Percentiles rank a stretch among this genome's conserved stretches.
Conservation (phyloP, 75 land plant genomes). For the Picea sitchensis region DNA sequence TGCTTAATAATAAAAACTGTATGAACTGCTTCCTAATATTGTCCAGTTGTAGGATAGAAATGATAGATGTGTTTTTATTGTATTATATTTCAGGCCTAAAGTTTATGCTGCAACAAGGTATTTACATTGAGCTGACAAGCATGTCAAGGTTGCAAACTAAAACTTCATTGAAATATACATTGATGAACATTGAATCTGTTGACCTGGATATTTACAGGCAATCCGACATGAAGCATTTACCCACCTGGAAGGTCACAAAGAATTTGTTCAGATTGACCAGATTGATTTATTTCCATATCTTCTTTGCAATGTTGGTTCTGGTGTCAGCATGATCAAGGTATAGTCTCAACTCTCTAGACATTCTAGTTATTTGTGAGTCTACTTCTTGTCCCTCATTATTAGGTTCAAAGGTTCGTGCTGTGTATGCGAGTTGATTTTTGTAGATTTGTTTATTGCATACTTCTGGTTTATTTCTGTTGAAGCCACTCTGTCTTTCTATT, state of each 20-base stretch:
- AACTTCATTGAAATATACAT: not conserved
- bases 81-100: not conserved
- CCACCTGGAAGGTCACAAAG: constrained; percentile 86
- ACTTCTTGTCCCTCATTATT: not conserved
- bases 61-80: not conserved
- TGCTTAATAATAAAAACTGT: not conserved
- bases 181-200: not conserved
- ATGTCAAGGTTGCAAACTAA: not conserved
- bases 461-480: not conserved
- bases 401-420: not conserved
- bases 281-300: constrained; percentile 95
- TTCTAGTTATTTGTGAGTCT: not conserved
- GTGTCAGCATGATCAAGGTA: constrained; percentile 98
- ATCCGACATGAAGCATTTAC: constrained; percentile 94
- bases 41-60: not conserved
- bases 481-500: constrained; percentile 2
- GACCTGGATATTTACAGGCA: constrained; percentile 41
- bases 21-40: not conserved
- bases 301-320: constrained; percentile 95
- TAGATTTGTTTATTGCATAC: not conserved
- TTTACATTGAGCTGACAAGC: not conserved
- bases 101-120: not conserved
- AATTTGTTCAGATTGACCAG: constrained; percentile 91
- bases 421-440: not conserved
- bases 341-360: not conserved